Evolutionary conservation across 1,139 yeast species (phyloP), one percentile per base, ranked within the genome.

Genomic region (Meyerozyma athensensis): DNA sequence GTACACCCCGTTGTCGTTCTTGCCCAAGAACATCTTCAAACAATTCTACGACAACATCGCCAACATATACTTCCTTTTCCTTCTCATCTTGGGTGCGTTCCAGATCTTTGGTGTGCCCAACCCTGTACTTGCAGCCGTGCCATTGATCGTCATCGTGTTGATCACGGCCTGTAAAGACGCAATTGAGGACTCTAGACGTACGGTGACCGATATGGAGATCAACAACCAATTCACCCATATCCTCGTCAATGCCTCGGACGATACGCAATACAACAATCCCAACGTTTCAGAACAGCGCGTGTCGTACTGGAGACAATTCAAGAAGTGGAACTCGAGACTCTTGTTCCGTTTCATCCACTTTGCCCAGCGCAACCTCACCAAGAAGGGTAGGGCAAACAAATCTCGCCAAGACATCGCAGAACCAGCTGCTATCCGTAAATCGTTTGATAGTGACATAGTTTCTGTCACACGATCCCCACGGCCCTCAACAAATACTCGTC

Each of bases 211-310:
- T 61, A 63, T 79, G 47, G 95, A 90, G 52, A 79, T 92, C 47
- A 92, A 92, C 56, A 90, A 92, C 57, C 84, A 90, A 7, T 78
- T 84, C 14, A 86, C 95, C 2, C 95, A 86, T 56, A 69, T 86
- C 38, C 64, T 92, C 33, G 33, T 16, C 12, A n/a, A 28, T 9
- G 32, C 32, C 20, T n/a, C 32, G 5, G 26, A 34, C 9, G 19
- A 17, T 14, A 60, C 65, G 30, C 92, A 95, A 21, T 61, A 86
- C 43, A 68, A 72, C 31, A 92, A 92, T 59, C 77, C 76, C 23
- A 92, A 92, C 54, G 87, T 84, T n/a, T 65, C 76, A n/a, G 81
- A 74, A 34, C 87, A 82, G 45, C 61, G 72, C 42, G 70, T 84
- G 14, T 65, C 84, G 35, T 48, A 63, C 14, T 84, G 92, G 92